These are phyloP conservation scores for Verbascum thapsus DNA, from an alignment of 257 asterid genomes.

Conservation along the genomic window DNA sequence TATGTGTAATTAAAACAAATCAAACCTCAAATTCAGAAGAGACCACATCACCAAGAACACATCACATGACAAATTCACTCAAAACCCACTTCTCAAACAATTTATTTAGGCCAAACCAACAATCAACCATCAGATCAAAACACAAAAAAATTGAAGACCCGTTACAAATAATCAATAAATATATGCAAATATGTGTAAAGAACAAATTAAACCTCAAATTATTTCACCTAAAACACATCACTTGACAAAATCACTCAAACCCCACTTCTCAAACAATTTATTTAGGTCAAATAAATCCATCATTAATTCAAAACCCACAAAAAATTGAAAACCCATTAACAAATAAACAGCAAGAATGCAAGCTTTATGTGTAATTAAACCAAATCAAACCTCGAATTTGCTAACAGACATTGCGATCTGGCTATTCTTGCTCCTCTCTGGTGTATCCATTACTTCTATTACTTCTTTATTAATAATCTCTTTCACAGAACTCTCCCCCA, in stretches of 20 bases:
- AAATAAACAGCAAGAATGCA: neutral
- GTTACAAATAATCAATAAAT: neutral
- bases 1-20: no score
- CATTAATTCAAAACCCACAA: no score
- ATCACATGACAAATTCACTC: conserved; percentile 9
- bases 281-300: neutral
- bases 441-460: conserved; percentile 74
- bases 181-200: no score
- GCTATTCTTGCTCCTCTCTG: conserved; percentile 58
- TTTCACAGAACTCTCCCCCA: no score
- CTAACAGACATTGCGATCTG: conserved; percentile 55
- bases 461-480: conserved; percentile 31
- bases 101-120: neutral
- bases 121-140: no score
- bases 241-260: conserved; percentile 17
- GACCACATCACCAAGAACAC: conserved; percentile 10
- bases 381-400: conserved; percentile 72
- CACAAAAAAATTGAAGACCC: neutral
- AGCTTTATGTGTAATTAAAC: neutral
- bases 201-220: no score
- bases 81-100: conserved; percentile 30
- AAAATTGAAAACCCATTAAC: neutral
- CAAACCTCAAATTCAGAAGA: no score
- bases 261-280: conserved; percentile 27
- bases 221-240: no score